Percentiles rank a stretch among this genome's conserved stretches.
phyloP scores from a whole-genome alignment of 495 filamentous ascomycete species.

The Xylaria bambusicola region DNA sequence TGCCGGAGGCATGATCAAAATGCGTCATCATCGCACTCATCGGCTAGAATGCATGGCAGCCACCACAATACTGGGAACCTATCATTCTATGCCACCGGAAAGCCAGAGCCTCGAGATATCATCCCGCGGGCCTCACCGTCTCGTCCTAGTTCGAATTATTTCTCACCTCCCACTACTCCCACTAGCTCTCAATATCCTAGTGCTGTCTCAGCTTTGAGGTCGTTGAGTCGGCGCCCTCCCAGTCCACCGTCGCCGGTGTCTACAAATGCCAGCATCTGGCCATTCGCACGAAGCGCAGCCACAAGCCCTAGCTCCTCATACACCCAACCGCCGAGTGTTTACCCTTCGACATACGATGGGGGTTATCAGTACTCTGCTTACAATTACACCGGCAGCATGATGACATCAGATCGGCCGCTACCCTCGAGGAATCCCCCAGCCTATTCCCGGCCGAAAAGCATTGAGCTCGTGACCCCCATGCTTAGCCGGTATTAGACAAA shows the following conservation, averaged over 20 bases:
- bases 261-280: constrained; percentile 42
- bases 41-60: constrained; percentile 26
- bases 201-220: constrained; percentile 48
- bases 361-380: constrained; percentile 36
- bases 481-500: constrained; percentile 39
- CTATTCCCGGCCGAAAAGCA: constrained; percentile 53
- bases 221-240: constrained; percentile 46
- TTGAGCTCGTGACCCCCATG: constrained; percentile 54
- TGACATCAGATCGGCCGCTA: constrained; percentile 43
- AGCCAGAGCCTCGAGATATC: constrained; percentile 50
- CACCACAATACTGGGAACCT: constrained; percentile 31
- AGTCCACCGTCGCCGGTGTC: constrained; percentile 48
- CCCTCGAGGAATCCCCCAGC: constrained; percentile 44
- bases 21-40: constrained; percentile 28
- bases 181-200: constrained; percentile 37
- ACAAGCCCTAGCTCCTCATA: constrained; percentile 51
- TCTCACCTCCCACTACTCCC: constrained; percentile 46
- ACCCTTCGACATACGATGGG: constrained; percentile 50
- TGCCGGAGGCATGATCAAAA: constrained; percentile 50
- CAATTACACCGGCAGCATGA: constrained; percentile 30
- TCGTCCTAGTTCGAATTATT: constrained; percentile 42
- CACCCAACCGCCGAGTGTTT: constrained; percentile 39
- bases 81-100: constrained; percentile 38
- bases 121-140: constrained; percentile 55
- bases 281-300: constrained; percentile 46